These are phyloP conservation scores for Friedmanniomyces simplex DNA, from an alignment of 495 filamentous ascomycete genomes.

Conservation along the genomic window DNA sequence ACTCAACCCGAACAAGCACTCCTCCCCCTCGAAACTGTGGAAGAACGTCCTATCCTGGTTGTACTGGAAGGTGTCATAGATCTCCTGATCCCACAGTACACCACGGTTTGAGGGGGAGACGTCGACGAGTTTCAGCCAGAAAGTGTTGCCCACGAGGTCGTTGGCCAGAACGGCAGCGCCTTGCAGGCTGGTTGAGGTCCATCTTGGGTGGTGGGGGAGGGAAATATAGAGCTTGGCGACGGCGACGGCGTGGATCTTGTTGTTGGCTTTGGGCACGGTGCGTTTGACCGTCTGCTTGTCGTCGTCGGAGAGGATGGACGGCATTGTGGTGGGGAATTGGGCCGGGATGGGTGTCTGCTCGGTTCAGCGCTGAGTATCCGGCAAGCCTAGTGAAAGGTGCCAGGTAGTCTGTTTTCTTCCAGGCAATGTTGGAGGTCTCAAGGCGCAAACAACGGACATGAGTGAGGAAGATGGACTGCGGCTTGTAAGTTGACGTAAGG, in stretches of 20 bases:
- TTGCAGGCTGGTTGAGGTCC: constrained; percentile 89
- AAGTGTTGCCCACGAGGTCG: constrained; percentile 87
- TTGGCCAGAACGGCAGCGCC: constrained; percentile 90
- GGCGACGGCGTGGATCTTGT: constrained; percentile 91
- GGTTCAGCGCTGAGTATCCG: not conserved
- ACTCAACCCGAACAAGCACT: constrained; percentile 77
- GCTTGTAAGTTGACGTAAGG: not conserved
- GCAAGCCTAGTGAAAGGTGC: constrained; percentile 12
- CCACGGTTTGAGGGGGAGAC: constrained; percentile 73
- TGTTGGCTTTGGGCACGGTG: constrained; percentile 77
- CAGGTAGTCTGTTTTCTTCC: not conserved
- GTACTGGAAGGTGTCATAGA: constrained; percentile 88
- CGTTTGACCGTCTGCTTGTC: constrained; percentile 92
- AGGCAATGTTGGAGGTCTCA: not conserved
- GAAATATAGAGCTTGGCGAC: constrained; percentile 92
- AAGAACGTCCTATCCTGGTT: constrained; percentile 96
- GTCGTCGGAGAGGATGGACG: constrained; percentile 76
- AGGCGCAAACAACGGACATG: not conserved
- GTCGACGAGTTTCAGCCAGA: constrained; percentile 95
- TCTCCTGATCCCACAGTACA: constrained; percentile 97
- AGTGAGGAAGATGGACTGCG: not conserved
- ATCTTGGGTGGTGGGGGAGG: constrained; percentile 74
- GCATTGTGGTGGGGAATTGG: constrained; percentile 39
- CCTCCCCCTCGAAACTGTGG: constrained; percentile 90
- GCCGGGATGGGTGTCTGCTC: not conserved